A percentile compares a stretch with the other conserved stretches of the same genome.
Conservation (phyloP, 805 yeast genomes). For the Grigorovia humatica region DNA sequence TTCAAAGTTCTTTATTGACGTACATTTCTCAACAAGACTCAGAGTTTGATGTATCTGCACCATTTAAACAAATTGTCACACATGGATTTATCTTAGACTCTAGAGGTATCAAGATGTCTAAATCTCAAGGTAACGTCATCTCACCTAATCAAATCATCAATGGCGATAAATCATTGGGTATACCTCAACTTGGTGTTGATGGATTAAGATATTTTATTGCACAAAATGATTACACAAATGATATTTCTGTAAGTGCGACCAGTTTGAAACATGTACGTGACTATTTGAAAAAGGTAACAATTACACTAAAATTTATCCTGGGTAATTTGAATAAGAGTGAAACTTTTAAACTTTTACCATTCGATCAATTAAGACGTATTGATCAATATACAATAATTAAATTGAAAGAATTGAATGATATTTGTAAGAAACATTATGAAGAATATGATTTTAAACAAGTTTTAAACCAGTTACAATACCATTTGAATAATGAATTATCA, state of each 20-base stretch:
- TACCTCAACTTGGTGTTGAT: constrained; percentile 73
- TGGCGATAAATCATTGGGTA: constrained; percentile 40
- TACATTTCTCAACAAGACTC: constrained; percentile 41
- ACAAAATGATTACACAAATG: constrained; percentile 74
- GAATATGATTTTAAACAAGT: constrained; percentile 59
- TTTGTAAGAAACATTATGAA: constrained; percentile 38
- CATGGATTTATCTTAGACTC: constrained; percentile 92
- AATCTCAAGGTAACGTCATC: constrained; percentile 77
- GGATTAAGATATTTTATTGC: constrained; percentile 90
- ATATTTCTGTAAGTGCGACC: constrained; percentile 63
- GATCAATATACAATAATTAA: constrained; percentile 59
- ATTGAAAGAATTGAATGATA: constrained; percentile 37
- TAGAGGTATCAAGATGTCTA: constrained; percentile 84
- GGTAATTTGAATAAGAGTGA: constrained; percentile 57
- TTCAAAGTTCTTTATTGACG: constrained; percentile 83
- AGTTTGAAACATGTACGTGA: constrained; percentile 70
- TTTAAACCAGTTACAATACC: constrained; percentile 55
- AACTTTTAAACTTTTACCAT: constrained; percentile 28
- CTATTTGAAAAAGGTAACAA: constrained; percentile 67
- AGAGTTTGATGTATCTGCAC: constrained; percentile 34
- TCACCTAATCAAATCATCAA: constrained; percentile 57
- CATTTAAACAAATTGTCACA: constrained; percentile 68
- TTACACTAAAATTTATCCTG: constrained; percentile 68
- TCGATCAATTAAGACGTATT: constrained; percentile 33
- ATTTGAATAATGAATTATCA: constrained; percentile 66